Evolutionary conservation across 345 rosid genomes (phyloP).

Genomic region (Raphanus raphanistrum): DNA sequence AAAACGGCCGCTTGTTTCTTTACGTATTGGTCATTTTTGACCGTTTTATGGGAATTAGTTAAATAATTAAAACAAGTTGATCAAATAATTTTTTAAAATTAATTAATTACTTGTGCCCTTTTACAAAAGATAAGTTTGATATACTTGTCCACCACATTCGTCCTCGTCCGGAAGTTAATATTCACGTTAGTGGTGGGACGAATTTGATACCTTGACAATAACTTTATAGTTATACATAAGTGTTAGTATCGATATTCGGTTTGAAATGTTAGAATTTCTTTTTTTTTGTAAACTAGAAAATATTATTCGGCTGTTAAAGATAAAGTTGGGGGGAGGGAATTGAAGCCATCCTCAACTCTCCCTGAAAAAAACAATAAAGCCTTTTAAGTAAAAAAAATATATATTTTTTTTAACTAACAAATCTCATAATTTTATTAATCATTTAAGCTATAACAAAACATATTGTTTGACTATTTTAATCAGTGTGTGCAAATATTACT

Average conservation of each 20-base stretch:
- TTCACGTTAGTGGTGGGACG: constrained; percentile 10
- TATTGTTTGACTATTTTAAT: background rate
- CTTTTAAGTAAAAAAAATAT: too few relatives aligned
- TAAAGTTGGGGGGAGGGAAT: background rate
- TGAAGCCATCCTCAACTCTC: background rate
- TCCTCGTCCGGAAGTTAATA: constrained; percentile 6
- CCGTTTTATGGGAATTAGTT: constrained; percentile 16
- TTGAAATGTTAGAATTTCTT: too few relatives aligned
- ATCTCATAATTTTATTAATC: background rate
- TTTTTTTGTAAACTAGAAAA: background rate
- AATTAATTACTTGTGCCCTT: background rate
- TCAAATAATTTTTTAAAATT: background rate
- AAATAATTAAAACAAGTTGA: constrained; percentile 5
- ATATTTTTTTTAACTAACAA: background rate
- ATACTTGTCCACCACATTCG: constrained; percentile 35
- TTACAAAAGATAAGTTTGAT: background rate
- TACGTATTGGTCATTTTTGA: constrained; percentile 34
- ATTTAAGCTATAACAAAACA: background rate
- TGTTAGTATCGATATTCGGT: background rate
- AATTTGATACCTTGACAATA: background rate
- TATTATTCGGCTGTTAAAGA: background rate
- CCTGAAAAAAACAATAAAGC: background rate
- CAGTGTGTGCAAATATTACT: background rate
- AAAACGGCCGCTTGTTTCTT: constrained; percentile 29
- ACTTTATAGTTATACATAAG: background rate